These are phyloP conservation scores for Marasmius oreades DNA, from an alignment of 1,284 basidiomycete genomes.

Conservation along the genomic window DNA sequence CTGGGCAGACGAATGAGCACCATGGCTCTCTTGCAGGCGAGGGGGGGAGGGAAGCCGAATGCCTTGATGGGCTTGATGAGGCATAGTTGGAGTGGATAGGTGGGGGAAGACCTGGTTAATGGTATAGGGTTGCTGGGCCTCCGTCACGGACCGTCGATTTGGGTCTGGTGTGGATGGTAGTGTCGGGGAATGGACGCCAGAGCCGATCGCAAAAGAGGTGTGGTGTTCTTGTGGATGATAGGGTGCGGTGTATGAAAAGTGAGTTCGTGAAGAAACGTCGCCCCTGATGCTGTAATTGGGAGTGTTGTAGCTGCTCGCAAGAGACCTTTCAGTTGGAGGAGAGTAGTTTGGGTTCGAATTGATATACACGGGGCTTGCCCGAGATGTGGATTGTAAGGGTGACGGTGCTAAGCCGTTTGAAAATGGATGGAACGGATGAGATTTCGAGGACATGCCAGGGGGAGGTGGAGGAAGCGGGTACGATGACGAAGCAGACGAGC, in stretches of 20 bases:
- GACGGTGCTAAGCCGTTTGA: constrained; percentile 32
- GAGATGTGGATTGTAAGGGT: constrained; percentile 32
- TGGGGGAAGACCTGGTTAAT: constrained; percentile 38
- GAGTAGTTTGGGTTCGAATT: constrained; percentile 30
- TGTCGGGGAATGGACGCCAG: constrained; percentile 23
- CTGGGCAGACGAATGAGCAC: constrained; percentile 24
- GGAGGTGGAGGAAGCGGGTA: constrained; percentile 36
- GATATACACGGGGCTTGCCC: constrained; percentile 31
- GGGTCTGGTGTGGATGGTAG: constrained; percentile 27
- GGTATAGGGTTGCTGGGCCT: constrained; percentile 44
- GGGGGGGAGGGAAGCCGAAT: constrained; percentile 42
- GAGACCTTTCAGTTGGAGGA: constrained; percentile 37
- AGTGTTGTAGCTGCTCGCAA: constrained; percentile 31
- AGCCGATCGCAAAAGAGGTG: constrained; percentile 23
- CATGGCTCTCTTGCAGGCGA: constrained; percentile 32
- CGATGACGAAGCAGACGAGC: constrained; percentile 34
- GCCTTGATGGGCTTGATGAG: constrained; percentile 30
- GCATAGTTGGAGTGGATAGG: constrained; percentile 34
- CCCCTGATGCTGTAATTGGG: constrained; percentile 36
- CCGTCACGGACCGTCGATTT: constrained; percentile 46
- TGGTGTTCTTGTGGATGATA: constrained; percentile 36
- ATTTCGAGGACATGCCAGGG: constrained; percentile 32
- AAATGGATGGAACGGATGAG: constrained; percentile 34
- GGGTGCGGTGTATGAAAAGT: constrained; percentile 41
- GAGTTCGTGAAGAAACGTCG: constrained; percentile 30